Evolutionary conservation across 768 basidiomycete species (phyloP).

Genomic region (Tephrocybe rancida): DNA sequence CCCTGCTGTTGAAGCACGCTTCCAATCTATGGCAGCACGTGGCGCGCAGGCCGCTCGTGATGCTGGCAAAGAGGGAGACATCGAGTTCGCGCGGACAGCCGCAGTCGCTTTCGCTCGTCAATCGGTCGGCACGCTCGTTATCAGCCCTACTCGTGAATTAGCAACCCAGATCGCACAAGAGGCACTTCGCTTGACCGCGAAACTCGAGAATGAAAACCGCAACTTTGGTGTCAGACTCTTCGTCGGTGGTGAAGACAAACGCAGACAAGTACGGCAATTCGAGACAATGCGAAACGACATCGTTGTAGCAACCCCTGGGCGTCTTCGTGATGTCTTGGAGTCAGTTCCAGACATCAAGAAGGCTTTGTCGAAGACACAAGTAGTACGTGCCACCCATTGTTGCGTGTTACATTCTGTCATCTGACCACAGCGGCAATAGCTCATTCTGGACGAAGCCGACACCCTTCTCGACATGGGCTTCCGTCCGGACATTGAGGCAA

Average conservation of each 20-base stretch:
- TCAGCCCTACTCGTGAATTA: constrained; percentile 89
- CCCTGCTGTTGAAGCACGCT: constrained; percentile 79
- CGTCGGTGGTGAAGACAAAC: constrained; percentile 74
- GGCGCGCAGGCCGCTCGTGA: constrained; percentile 42
- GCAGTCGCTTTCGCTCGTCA: constrained; percentile 39
- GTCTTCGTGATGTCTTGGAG: constrained; percentile 73
- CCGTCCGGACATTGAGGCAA: constrained; percentile 80
- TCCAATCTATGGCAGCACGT: constrained; percentile 54
- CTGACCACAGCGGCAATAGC: constrained; percentile 39
- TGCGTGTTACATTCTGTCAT: constrained; percentile 2
- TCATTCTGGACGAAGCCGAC: constrained; percentile 93
- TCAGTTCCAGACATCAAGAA: constrained; percentile 56
- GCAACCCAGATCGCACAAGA: constrained; percentile 91
- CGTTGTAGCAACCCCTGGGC: constrained; percentile 89
- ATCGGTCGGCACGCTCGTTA: constrained; percentile 73
- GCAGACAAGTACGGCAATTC: constrained; percentile 70
- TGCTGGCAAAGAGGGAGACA: constrained; percentile 38
- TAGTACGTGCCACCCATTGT: constrained; percentile 46
- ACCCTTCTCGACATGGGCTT: constrained; percentile 93
- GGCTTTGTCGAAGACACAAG: constrained; percentile 54
- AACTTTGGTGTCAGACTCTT: constrained; percentile 74
- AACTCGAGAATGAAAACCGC: constrained; percentile 38
- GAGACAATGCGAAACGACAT: constrained; percentile 68
- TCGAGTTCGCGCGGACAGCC: constrained; percentile 29
- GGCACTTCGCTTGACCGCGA: constrained; percentile 63